Base-by-base conservation (phyloP, 2,329 filamentous ascomycete genomes). In the Ophiostoma australiae region DNA sequence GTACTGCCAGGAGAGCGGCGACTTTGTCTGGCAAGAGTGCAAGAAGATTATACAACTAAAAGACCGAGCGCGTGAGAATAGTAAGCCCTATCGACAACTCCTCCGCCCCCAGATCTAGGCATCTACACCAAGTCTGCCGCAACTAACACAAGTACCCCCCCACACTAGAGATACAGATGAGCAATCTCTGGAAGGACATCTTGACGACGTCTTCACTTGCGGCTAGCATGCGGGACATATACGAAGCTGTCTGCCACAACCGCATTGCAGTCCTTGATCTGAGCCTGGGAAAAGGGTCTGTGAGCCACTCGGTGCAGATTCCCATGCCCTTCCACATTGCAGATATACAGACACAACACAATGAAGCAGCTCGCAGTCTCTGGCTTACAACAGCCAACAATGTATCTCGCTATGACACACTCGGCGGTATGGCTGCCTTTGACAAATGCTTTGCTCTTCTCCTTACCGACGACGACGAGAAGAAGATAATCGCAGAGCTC, bases 11-110 rank as follows among this genome's bases (percentile, higher is more conserved):
- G 91, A 94, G 75, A 90, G 91, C 72, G 91, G 89, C 71, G 91
- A 94, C 75, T 98, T 97, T 78, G 91, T 99, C 4, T 95, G 92
- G 89, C 91, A 90, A 76, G 93, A 99, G 78, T 92, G 92, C 2
- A 93, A 95, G 79, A 87, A 87, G 72, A 94, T 98, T 67, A 82
- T 95, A 39, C 84, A 87, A 44, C 84, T 95, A 76, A 96, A 95
- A 78, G 91, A 96, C 74, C 92, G 92, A 76, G 92, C 89, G 1
- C 88, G 90, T 72, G 92, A 94, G 79, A 84, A 87, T 61, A 83
- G 85, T 86, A 77, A 72, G 84, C 80, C 27, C 27, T 15, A 4
- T 63, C 11, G 52, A 13, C n/a, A 27, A 4, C 23, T 2, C 10
- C 13, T 41, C 15, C 39, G 39, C 11, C 27, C 27, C 27, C 52